Evolutionary conservation across 768 basidiomycete species (phyloP), one percentile per base, ranked within the genome.

Genomic region (Gautieria morchelliformis): DNA sequence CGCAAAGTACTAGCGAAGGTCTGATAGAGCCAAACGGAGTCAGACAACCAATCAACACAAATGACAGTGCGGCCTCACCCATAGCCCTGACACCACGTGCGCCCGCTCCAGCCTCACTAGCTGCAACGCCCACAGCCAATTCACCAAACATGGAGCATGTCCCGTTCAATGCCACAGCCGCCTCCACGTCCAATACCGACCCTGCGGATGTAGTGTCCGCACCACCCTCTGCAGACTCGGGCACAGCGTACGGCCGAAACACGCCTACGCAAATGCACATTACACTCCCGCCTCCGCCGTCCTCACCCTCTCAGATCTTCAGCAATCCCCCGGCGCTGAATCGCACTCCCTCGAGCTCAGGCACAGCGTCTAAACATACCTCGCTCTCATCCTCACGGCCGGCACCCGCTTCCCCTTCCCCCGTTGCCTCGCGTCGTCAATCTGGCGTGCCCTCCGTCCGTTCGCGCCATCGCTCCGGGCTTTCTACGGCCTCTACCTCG

Each of bases 361-460:
- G 41, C 2, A 10, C 59, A 6, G 20, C 48, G n/a, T 61, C 56
- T 5, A 63, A 58, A 59, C 63, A 58, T 17, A 42, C 58, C 42
- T 73, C 68, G 51, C 77, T 72, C 60, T 72, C 72, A 0, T 75
- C 77, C 12, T 75, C 75, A 0, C 79, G 83, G 5, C 82, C 81
- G 35, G 83, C 83, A 0, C 83, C 84, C 42, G 19, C 50, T 35
- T 46, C 51, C 42, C 54, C 41, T 35, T 46, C 51, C 51, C 52
- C 50, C 45, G 15, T 52, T 27, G 19, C 44, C 39, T 45, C 48
- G 37, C 58, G 47, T 52, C 33, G 33, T 58, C 59, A 47, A 49
- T 60, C 11, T 57, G 62, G 62, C 19, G 58, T 55, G 6, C 58
- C 64, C 11, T 49, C 48, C 27, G 12, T 49, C 7, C 64, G 64